Evolutionary conservation across 257 asterid genomes (phyloP), one percentile per base, ranked within the genome.

Genomic region (Thymus quinquecostatus): DNA sequence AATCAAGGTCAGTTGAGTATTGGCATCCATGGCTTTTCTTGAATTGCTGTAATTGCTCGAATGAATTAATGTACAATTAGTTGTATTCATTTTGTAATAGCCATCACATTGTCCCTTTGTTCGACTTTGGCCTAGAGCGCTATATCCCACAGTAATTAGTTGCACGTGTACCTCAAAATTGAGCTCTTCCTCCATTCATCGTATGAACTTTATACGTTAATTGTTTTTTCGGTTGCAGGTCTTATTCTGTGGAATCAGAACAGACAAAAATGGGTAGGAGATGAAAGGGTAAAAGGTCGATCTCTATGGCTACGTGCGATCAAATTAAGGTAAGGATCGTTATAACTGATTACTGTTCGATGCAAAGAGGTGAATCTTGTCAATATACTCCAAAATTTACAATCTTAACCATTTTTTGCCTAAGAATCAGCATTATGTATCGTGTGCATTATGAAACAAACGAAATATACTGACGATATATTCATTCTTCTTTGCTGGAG

Each of bases 241-340:
- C 84, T 86, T 66, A 78, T 81, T 75, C 85, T 67, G 69, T 92
- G 98, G 98, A 86, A 78, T 73, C 88, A 88, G 75, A 80, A 43
- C 68, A 84, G 98, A 73, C 88, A 77, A 77, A 85, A 86, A 70
- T 92, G 97, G 98, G 60, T 75, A 60, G 86, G 86, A 74, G 74
- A 32, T 72, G 84, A 79, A 77, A 86, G 79, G 77, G 63, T 72
- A 0, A 59, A 21, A 50, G 70, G 51, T 28, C 77, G 8, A 44
- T 34, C 82, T 48, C 84, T 64, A 54, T 79, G 72, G 64, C 79
- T 69, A 43, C 85, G 58, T 29, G 84, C 78, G 64, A 88, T 87
- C 81, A 81, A 78, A 67, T 73, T 82, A 73, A 84, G 88, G 96
- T 89, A 59, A 77, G 66, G 72, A 78, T 14, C 8, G 1, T 38